phyloP scores from a whole-genome alignment of 495 filamentous ascomycete species.

The Cenococcum geophilum region DNA sequence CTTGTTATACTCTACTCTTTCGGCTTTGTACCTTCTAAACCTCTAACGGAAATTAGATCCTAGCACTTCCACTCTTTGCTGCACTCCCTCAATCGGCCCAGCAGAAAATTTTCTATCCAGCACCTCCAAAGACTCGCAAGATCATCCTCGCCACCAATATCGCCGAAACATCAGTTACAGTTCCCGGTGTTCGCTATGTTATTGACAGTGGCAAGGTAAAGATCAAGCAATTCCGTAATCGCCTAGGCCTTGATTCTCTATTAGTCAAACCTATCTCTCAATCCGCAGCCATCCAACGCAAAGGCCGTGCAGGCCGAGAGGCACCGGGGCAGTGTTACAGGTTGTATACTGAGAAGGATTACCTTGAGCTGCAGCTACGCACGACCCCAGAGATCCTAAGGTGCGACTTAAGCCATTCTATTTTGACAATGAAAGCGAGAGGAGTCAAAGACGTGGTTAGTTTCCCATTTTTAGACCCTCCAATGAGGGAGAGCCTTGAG shows the following conservation, averaged over 20 bases:
- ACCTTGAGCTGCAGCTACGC: constrained; percentile 59
- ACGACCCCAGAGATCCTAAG: constrained; percentile 86
- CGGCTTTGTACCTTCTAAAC: neutral
- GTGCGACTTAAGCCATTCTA: constrained; percentile 74
- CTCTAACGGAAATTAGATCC: constrained; percentile 41
- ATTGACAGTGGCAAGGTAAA: constrained; percentile 93
- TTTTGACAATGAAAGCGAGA: constrained; percentile 92
- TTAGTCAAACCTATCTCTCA: constrained; percentile 87
- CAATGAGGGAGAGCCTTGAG: constrained; percentile 67
- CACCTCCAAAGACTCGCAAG: constrained; percentile 72
- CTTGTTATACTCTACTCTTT: constrained; percentile 23
- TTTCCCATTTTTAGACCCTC: constrained; percentile 82
- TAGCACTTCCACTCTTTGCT: constrained; percentile 66
- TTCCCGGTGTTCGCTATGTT: constrained; percentile 85
- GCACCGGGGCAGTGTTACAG: constrained; percentile 83
- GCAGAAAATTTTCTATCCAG: constrained; percentile 73
- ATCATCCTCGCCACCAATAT: constrained; percentile 94
- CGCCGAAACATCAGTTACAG: constrained; percentile 94
- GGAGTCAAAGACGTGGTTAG: constrained; percentile 74
- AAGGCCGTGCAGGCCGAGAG: constrained; percentile 90
- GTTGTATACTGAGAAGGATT: constrained; percentile 80
- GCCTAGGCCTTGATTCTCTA: constrained; percentile 83
- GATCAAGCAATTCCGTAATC: constrained; percentile 80
- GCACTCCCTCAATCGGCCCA: constrained; percentile 71
- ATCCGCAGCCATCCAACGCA: constrained; percentile 85